Conservation (phyloP, 257 asterid species). For the Sherardia arvensis region DNA sequence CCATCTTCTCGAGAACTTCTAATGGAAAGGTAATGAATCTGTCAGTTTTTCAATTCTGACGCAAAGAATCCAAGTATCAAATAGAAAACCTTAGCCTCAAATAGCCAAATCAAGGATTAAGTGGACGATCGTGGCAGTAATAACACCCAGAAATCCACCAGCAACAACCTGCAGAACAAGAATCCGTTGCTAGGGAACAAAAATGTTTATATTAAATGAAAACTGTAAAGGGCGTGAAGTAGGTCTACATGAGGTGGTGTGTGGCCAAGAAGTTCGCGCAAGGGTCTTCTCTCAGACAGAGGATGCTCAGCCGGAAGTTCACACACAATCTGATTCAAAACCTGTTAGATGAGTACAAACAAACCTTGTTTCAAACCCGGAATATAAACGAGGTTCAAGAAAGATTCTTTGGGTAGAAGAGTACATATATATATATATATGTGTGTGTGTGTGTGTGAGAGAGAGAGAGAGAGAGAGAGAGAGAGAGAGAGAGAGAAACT, state of each 20-base stretch:
- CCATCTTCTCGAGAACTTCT: conserved; percentile 2
- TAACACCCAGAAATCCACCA: conserved; percentile 59
- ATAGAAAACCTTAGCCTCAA: conserved; percentile 25
- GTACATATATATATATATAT: too few species aligned
- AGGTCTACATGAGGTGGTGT: conserved; percentile 85
- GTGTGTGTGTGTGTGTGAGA: too few species aligned
- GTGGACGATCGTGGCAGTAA: conserved; percentile 36
- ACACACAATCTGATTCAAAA: conserved; percentile 78
- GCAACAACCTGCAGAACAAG: conserved; percentile 54
- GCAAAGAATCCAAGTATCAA: background rate
- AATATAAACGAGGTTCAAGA: too few species aligned
- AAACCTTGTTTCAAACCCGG: background rate
- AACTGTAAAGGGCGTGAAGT: background rate
- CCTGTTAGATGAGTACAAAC: conserved; percentile 29
- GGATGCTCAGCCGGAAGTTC: conserved; percentile 98
- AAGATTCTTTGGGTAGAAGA: background rate
- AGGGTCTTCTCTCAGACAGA: conserved; percentile 84
- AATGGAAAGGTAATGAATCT: background rate
- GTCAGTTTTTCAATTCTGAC: background rate
- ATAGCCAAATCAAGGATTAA: conserved; percentile 24
- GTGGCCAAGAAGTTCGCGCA: conserved; percentile 97
- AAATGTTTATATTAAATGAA: background rate
- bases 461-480: too few species aligned
- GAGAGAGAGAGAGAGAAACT: background rate
- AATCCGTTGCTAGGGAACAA: too few species aligned